Evolutionary conservation across 768 basidiomycete species (phyloP), one percentile per base, ranked within the genome.

Genomic region (Auriscalpium orientale): DNA sequence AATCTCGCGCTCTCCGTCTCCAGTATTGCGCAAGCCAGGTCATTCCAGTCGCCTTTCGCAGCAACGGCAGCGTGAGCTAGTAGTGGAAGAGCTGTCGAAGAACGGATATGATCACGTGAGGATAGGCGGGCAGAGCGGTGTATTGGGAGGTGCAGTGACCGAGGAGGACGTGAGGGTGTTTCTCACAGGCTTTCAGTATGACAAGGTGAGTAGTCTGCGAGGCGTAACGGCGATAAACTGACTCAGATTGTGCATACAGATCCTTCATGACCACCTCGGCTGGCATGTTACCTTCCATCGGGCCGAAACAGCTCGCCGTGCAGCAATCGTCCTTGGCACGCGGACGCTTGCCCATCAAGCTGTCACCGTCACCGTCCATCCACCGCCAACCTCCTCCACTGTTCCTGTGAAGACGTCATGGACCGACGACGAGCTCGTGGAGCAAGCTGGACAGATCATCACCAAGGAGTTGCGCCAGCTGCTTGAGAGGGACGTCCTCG

Each of bases 241-340:
- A 28, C 28, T 5, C 7, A 28, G 5, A 4, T 0, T 28, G 7
- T 28, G 28, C 28, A 28, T n/a, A 36, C 55, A 91, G 88, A 77
- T 94, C 28, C 72, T 92, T 2, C 79, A 81, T 58, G 88, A 89
- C 66, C 78, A 80, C 51, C 70, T 72, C 2, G 87, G 84, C 10
- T 87, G 90, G 77, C 95, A 93, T 65, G 79, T 94, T 59, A 88
- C 91, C 4, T 98, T 97, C 67, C 65, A 72, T 18, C 79, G 81
- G 4, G 66, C 74, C 2, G 80, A 80, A 54, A 67, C 79, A 0
- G 93, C 93, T 0, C 75, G 82, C 7, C 76, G 85, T 3, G 89
- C 91, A 0, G 77, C 78, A 9, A 79, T 81, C 61, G 83, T 90
- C 3, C 78, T 94, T 37, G 73, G 70, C 6, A 72, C 73, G 12